Evolutionary conservation across 2,329 filamentous ascomycete species (phyloP).

Genomic region (Fusarium foetens): DNA sequence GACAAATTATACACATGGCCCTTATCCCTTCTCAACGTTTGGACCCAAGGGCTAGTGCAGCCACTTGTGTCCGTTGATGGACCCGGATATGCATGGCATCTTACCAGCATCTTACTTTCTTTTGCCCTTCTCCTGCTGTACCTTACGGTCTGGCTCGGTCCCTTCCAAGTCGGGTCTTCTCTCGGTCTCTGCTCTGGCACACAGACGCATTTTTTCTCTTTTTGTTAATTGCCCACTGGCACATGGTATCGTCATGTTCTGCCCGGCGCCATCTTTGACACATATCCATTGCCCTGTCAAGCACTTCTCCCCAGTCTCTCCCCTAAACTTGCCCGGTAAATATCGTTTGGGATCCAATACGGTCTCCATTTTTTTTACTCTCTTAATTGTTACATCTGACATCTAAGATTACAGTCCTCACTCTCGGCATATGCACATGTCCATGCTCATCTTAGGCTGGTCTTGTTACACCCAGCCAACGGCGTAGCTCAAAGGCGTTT

Average conservation of each 20-base stretch:
- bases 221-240: conserved; percentile 17
- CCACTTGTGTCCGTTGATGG: conserved; percentile 45
- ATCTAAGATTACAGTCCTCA: conserved; percentile 32
- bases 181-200: conserved; percentile 37
- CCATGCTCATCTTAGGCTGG: conserved; percentile 37
- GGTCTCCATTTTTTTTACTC: conserved; percentile 23
- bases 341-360: conserved; percentile 11
- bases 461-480: conserved; percentile 40
- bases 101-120: conserved; percentile 42
- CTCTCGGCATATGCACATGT: conserved; percentile 44
- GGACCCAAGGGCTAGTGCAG: conserved; percentile 46
- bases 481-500: conserved; percentile 38
- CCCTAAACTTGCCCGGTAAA: conserved; percentile 23
- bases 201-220: conserved; percentile 28
- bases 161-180: conserved; percentile 34
- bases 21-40: conserved; percentile 32
- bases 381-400: conserved; percentile 35
- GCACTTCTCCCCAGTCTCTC: conserved; percentile 30
- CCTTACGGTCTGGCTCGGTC: conserved; percentile 31
- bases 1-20: conserved; percentile 35
- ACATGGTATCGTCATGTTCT: conserved; percentile 34
- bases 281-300: conserved; percentile 41
- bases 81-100: conserved; percentile 46
- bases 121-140: conserved; percentile 26
- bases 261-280: conserved; percentile 32